phyloP scores from a whole-genome alignment of 495 filamentous ascomycete species.

The Penicillium maclennaniae region DNA sequence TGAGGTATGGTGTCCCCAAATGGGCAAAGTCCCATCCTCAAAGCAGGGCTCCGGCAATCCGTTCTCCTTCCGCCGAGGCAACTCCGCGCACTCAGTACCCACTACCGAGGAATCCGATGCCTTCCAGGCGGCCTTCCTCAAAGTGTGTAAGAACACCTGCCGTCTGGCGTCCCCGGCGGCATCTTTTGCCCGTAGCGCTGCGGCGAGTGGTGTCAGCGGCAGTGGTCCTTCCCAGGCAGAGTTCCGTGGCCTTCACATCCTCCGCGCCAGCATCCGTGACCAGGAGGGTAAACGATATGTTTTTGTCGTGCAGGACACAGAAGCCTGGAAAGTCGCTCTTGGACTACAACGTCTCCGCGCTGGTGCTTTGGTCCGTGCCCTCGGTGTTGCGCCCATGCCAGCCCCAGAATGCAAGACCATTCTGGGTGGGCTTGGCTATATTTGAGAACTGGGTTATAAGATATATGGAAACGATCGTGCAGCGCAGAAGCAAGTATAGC shows the following conservation, averaged over 20 bases:
- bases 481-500: neutral
- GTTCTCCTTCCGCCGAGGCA: slow-evolving; percentile 32
- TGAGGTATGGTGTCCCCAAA: slow-evolving; percentile 79
- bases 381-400: slow-evolving; percentile 61
- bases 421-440: slow-evolving; percentile 60
- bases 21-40: slow-evolving; percentile 20
- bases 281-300: slow-evolving; percentile 78
- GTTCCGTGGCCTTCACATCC: slow-evolving; percentile 64
- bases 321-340: slow-evolving; percentile 89
- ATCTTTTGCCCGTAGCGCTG: slow-evolving; percentile 23
- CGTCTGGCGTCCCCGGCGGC: slow-evolving; percentile 41
- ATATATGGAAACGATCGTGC: neutral
- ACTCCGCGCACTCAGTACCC: slow-evolving; percentile 41
- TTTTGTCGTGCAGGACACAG: slow-evolving; percentile 75
- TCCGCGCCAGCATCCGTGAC: slow-evolving; percentile 79
- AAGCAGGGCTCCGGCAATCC: slow-evolving; percentile 27
- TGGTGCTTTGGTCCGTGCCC: slow-evolving; percentile 63
- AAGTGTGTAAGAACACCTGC: slow-evolving; percentile 60
- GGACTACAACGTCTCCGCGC: slow-evolving; percentile 70
- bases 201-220: slow-evolving; percentile 12
- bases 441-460: slow-evolving; percentile 21
- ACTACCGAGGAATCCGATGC: slow-evolving; percentile 60
- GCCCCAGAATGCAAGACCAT: slow-evolving; percentile 56
- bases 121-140: slow-evolving; percentile 54
- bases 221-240: slow-evolving; percentile 36